Conservation (phyloP, 345 rosid species). For the Lagerstroemia speciosa region DNA sequence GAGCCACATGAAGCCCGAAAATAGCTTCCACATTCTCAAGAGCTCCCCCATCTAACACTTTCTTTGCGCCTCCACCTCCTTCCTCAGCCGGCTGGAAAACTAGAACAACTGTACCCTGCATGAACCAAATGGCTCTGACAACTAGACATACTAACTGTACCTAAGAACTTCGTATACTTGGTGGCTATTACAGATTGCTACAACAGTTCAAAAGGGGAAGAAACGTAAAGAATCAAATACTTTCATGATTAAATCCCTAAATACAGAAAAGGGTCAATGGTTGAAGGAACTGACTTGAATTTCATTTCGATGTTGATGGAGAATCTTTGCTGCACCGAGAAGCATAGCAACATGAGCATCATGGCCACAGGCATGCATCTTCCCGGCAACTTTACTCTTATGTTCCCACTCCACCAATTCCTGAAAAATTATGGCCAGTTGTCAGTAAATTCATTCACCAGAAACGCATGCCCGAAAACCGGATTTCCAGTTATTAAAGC, state of each 20-base stretch:
- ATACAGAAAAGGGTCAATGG: background rate
- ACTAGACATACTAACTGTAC: background rate
- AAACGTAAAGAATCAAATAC: background rate
- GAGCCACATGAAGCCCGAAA: slow-evolving; percentile 63
- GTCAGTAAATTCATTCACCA: background rate
- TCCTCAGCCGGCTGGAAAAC: slow-evolving; percentile 97
- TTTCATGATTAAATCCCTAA: background rate
- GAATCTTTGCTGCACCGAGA: slow-evolving; percentile 76
- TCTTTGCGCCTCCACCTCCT: slow-evolving; percentile 84
- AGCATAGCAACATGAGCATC: slow-evolving; percentile 85
- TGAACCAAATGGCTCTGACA: background rate
- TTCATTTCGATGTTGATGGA: slow-evolving; percentile 39
- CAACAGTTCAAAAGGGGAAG: background rate
- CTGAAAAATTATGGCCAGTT: slow-evolving; percentile 16
- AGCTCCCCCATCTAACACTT: slow-evolving; percentile 57
- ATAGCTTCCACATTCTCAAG: slow-evolving; percentile 65
- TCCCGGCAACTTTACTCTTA: slow-evolving; percentile 69
- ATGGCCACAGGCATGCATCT: slow-evolving; percentile 93
- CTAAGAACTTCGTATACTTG: background rate
- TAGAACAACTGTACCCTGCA: slow-evolving; percentile 75
- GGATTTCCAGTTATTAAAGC: background rate
- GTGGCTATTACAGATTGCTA: background rate
- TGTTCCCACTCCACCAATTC: slow-evolving; percentile 90
- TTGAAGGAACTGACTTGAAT: slow-evolving; percentile 20
- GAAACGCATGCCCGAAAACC: background rate